Base-by-base conservation (phyloP, 257 asterid species). In the Cynanchum wilfordii region DNA sequence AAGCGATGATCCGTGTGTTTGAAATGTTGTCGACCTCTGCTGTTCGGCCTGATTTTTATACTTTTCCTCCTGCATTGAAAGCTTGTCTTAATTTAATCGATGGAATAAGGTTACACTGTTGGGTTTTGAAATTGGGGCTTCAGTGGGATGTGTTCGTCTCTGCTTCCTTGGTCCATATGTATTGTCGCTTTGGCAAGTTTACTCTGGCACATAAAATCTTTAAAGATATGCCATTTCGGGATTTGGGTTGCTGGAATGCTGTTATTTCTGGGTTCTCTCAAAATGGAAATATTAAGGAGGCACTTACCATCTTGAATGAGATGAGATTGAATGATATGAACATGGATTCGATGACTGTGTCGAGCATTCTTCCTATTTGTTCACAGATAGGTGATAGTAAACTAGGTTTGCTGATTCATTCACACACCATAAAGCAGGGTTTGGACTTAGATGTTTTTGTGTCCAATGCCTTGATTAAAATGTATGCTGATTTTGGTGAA, bases 171-270 rank as follows among this genome's bases (percentile, higher is more conserved):
- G 95, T 92, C 74, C 90, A 90, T 79, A 86, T 92, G 96, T 92
- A 92, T 72, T 89, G 90, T 50, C 90, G 96, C 51, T 92, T 92
- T 75, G 93, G 89, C 7, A 73, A 70, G 73, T 66, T 80, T 67
- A 74, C 5, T 50, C 59, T 82, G 66, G 96, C 96, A 24, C 82
- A 81, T 75, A 57, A 66, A 33, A 82, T 92, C 70, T 92, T 92
- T 75, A 79, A 82, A 69, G 82, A 79, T 56, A 92, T 92, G 98
- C 98, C 98, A 24, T 81, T 49, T 62, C 88, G 96, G 60, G 98
- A 92, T 82, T 82, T 80, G 77, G 96, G 96, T 66, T 92, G 98
- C 77, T 92, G 98, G 96, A 92, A 92, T 83, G 88, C 98, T 73
- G 80, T 88, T 77, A 90, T 90, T 76, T 89, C 98, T 77, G 98